Base-by-base conservation (phyloP, 148 eudicot species). In the Limonium bicolor region DNA sequence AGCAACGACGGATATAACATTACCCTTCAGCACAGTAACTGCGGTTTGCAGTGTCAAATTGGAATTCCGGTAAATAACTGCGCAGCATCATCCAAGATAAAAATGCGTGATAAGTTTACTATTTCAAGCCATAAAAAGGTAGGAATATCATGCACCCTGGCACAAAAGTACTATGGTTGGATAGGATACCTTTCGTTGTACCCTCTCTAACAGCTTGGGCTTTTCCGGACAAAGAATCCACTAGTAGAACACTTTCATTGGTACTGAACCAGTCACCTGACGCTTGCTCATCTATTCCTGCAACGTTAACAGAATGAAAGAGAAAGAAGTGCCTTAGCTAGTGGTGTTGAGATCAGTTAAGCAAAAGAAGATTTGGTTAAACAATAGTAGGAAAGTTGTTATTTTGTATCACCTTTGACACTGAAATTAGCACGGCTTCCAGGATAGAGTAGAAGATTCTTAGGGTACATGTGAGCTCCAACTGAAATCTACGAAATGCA, bases 121-220 rank as follows among this genome's bases (percentile, higher is more conserved):
- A 14, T 20, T 9, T 34, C n/a, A 2, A 33, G 41, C 28, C 11
- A 13, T 20, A 13, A 34, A 14, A 7, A 2, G 4, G 3, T 22
- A 28, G 7, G 9, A 12, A 41, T 41, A 41, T 23, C 27, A 43
- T 7, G 0, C 16, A 6, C 30, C 12, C 20, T n/a, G 26, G 25
- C 36, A 25, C 14, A 36, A 13, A 35, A n/a, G 20, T 9, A 7
- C 27, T 8, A 35, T 14, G 0, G 12, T 7, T 24, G 6, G 41
- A 15, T 28, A 21, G 5, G 21, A 34, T 70, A 73, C 85, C 80
- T 58, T 51, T 57, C 6, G 82, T 55, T 36, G 61, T 53, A 42
- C 95, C 95, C 68, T 67, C 82, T 37, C 71, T 92, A 22, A 64
- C 49, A 27, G 86, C 92, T 60, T 71, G 66, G 37, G 92, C 90